These are phyloP conservation scores for Chlamydomonas incerta DNA, from an alignment of 139 green algal species.

Conservation along the genomic window DNA sequence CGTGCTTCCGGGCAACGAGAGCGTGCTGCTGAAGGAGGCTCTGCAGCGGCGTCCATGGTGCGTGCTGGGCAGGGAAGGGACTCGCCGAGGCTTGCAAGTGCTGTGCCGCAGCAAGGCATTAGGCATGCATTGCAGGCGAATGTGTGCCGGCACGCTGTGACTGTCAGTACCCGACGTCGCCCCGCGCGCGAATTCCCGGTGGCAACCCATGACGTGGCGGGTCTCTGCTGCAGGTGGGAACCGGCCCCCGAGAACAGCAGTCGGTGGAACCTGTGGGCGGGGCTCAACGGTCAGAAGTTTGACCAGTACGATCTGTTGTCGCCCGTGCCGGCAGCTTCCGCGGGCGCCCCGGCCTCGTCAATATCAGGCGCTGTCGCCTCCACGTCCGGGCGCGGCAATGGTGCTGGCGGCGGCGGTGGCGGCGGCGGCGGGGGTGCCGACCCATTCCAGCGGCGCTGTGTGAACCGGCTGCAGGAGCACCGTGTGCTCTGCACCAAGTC, in stretches of 20 bases:
- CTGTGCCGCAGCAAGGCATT: too few species aligned
- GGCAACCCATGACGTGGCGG: too few species aligned
- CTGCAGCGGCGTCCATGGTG: slow-evolving; percentile 55
- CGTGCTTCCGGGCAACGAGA: slow-evolving; percentile 61
- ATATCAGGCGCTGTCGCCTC: neutral
- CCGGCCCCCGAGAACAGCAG: neutral
- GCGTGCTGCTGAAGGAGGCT: slow-evolving; percentile 50
- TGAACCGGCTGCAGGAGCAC: slow-evolving; percentile 59
- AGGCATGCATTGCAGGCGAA: too few species aligned
- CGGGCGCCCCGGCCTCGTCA: too few species aligned
- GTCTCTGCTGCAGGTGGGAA: too few species aligned
- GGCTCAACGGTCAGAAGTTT: slow-evolving; percentile 53
- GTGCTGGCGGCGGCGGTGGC: neutral
- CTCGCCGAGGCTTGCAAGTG: too few species aligned
- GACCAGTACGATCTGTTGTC: neutral
- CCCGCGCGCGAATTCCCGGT: too few species aligned
- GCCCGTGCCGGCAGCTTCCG: too few species aligned
- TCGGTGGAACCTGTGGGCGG: slow-evolving; percentile 58
- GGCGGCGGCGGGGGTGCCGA: neutral
- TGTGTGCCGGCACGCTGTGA: too few species aligned
- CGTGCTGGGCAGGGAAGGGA: neutral
- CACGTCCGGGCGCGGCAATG: too few species aligned
- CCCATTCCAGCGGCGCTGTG: neutral
- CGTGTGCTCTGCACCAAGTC: slow-evolving; percentile 63
- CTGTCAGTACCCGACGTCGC: too few species aligned